A percentile compares a stretch with the other conserved stretches of the same genome.
phyloP scores from a whole-genome alignment of 768 basidiomycete species.

The Suillus sp. region DNA sequence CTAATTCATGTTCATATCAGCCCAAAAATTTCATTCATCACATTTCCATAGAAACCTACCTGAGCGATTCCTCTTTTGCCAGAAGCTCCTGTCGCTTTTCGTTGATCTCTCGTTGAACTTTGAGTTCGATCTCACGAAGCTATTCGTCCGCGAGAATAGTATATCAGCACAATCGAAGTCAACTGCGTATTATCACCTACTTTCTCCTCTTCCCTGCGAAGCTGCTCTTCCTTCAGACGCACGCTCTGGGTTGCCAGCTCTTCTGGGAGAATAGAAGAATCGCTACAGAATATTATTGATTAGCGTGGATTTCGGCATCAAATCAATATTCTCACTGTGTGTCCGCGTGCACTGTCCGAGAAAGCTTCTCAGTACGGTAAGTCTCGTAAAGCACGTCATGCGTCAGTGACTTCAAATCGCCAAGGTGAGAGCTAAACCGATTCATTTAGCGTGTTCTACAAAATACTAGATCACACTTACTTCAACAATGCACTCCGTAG shows the following conservation, averaged over 20 bases:
- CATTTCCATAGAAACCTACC: slow-evolving; percentile 41
- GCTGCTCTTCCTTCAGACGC: slow-evolving; percentile 98
- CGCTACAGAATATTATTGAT: slow-evolving; percentile 44
- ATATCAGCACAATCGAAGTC: slow-evolving; percentile 9
- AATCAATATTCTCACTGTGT: slow-evolving; percentile 51
- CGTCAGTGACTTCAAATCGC: slow-evolving; percentile 91
- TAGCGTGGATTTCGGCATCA: slow-evolving; percentile 23
- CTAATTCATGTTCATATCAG: slow-evolving; percentile 37
- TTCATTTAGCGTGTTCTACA: not conserved
- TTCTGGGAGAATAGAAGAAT: slow-evolving; percentile 91
- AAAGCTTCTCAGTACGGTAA: slow-evolving; percentile 97
- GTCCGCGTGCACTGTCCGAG: slow-evolving; percentile 82
- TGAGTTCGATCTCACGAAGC: slow-evolving; percentile 97
- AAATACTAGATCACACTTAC: slow-evolving; percentile 43
- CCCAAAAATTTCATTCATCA: slow-evolving; percentile 11
- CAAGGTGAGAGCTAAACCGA: slow-evolving; percentile 77
- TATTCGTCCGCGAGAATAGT: slow-evolving; percentile 33
- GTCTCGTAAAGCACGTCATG: slow-evolving; percentile 96
- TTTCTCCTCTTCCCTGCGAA: slow-evolving; percentile 96
- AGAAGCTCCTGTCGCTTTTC: slow-evolving; percentile 96
- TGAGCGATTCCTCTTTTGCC: slow-evolving; percentile 94
- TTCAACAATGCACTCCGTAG: slow-evolving; percentile 89
- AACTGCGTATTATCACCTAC: slow-evolving; percentile 35
- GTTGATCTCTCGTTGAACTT: slow-evolving; percentile 96
- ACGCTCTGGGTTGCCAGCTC: slow-evolving; percentile 97